Base-by-base conservation (phyloP, 2,329 filamentous ascomycete genomes). In the Phymatotrichopsis omnivora region DNA sequence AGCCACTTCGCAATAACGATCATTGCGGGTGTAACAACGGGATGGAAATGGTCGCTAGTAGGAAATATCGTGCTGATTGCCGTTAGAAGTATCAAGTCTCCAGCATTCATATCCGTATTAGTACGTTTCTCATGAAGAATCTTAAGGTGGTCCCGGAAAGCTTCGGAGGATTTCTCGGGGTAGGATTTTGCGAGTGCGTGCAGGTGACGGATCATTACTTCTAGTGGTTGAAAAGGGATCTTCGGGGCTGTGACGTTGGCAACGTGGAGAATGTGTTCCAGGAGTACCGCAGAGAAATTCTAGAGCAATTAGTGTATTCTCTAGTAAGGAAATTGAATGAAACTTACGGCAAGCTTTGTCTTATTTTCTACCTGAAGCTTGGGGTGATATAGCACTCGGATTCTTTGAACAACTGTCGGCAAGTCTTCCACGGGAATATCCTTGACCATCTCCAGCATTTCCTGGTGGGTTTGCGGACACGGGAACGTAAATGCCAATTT, bases 41-140 rank as follows among this genome's bases (percentile, higher is more conserved):
- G 82, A 59, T 98, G 91, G 64, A 96, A 98, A 65, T 96, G 87
- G 64, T 98, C 91, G 0, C 87, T 95, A 0, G 91, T 94, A 4
- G 91, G 87, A 60, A 93, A 98, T 42, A 93, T 82, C 2, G 78
- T 78, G 30, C 80, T 78, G 49, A 95, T 76, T 0, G 85, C 86
- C 0, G 85, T 87, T 27, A 98, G 67, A n/a, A 93, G 67, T 17
- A 86, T 66, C 16, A 98, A 66, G 58, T 98, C 87, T 14, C 85
- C 84, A 56, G 62, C 73, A 59, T 63, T 73, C 57, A 70, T 76
- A n/a, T 72, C 68, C 42, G 69, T 64, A 10, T 41, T 58, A 0
- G 68, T 63, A 22, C 68, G 70, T 2, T 71, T 64, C 10, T 70
- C 63, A 30, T 74, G 67, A 25, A 80, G 66, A 19, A 64, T 61